Evolutionary conservation across 2,329 filamentous ascomycete species (phyloP).

Genomic region (Aureobasidium sp.): DNA sequence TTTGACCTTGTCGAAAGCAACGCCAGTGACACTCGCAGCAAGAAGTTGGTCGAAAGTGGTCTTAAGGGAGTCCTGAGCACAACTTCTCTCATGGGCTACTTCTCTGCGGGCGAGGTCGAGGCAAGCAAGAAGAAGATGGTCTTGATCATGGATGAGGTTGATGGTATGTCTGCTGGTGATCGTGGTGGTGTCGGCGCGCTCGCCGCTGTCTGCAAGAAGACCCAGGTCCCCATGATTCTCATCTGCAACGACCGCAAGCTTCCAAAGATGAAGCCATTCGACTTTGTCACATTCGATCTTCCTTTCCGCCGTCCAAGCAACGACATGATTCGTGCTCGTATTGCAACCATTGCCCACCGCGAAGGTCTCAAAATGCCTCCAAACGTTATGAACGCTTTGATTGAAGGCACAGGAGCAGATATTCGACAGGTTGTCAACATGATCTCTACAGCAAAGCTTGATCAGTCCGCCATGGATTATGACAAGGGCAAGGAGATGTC

Average conservation of each 20-base stretch:
- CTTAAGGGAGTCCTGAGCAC: constrained; percentile 90
- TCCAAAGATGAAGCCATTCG: constrained; percentile 98
- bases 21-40: constrained; percentile 90
- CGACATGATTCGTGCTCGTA: constrained; percentile 81
- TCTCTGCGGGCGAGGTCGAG: constrained; percentile 76
- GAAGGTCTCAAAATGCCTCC: constrained; percentile 81
- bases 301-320: constrained; percentile 83
- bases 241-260: constrained; percentile 93
- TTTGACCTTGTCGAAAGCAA: constrained; percentile 94
- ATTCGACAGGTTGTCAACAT: constrained; percentile 99
- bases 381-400: constrained; percentile 81
- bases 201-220: constrained; percentile 91
- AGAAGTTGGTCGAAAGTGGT: constrained; percentile 84
- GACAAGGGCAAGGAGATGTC: constrained; percentile 89
- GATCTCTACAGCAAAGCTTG: constrained; percentile 88
- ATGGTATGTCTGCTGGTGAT: constrained; percentile 97
- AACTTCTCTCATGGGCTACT: constrained; percentile 84
- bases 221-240: constrained; percentile 85
- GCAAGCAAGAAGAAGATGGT: constrained; percentile 83
- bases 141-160: constrained; percentile 97
- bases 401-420: constrained; percentile 91
- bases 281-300: constrained; percentile 74
- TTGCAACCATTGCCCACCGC: constrained; percentile 90
- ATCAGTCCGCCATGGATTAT: constrained; percentile 69
- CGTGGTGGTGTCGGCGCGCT: constrained; percentile 91